Evolutionary conservation across 257 asterid species (phyloP), one percentile per base, ranked within the genome.

Genomic region (Solanum pimpinellifolium): DNA sequence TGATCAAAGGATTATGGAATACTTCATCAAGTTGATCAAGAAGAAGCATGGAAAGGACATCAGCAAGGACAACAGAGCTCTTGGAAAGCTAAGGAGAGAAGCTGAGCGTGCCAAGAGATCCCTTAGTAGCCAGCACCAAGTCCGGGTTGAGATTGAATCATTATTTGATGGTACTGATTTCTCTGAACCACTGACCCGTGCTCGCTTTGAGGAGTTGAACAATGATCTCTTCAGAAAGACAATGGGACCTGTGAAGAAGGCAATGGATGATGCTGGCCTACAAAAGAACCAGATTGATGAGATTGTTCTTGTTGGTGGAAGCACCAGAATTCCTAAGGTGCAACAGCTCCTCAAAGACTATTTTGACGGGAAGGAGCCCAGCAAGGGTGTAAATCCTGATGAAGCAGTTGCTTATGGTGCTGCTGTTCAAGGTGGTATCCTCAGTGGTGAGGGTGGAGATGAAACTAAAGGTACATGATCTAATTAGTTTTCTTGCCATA

Each of bases 371-470:
- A 97, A 95, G 92, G 98, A 97, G 84, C 98, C 99, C 60, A 97
- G 85, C 90, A 95, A 95, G 90, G 99, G 99, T 91, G 99, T 97
- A 75, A 97, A 95, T 92, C 98, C 99, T 0, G 99, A 97, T 56
- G 99, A 97, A 91, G 98, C 99, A 5, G 99, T 97, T 87, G 98
- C 99, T 87, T 94, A 73, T 91, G 99, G 99, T 86, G 99, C 99
- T 90, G 98, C 99, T 74, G 98, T 97, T 9, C 98, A 95, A 91
- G 99, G 98, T 66, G 98, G 98, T 46, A 94, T 95, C 86, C 89
- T 97, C 89, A 94, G 99, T 29, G 99, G 99, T 16, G 99, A 95
- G 91, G 99, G 99, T 46, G 99, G 99, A 83, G 99, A 95, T 47
- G 99, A 97, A 90, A 96, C 98, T 74, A 95, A 95, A 94, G 98